Evolutionary conservation across 257 asterid genomes (phyloP), one percentile per base, ranked within the genome.

Genomic region (Rubia yunnanensis): DNA sequence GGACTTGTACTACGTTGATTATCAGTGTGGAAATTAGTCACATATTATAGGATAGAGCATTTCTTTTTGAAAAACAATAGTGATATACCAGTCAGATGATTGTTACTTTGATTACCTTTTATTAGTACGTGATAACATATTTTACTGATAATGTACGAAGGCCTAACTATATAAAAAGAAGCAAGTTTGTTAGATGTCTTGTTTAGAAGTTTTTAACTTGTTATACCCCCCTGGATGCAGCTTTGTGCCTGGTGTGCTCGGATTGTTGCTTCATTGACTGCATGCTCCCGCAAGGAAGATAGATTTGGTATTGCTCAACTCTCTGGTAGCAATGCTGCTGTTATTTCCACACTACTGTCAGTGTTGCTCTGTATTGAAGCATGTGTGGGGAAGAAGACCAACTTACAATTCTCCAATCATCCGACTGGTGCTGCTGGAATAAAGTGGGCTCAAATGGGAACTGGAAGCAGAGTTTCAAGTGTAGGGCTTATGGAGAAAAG

Each of bases 221-320:
- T 17, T 60, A n/a, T 65, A 57, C 18, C 52, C 50, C 72, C 66
- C 74, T 74, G 26, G 73, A 64, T 68, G 84, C 92, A 94, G 97
- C 82, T 84, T 20, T 85, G 85, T 69, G 82, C 82, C 24, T 90
- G 99, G 97, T 83, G 92, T 80, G 94, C 95, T 23, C 84, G 89
- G 24, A 82, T 75, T 60, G 79, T 85, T 41, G 79, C 96, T 71
- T 88, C 95, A 23, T 69, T 94, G 78, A 94, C 97, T 23, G 77
- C 94, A 53, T 76, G 85, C 62, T 94, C 99, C 13, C 96, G 71
- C 55, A 94, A 80, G 79, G 99, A 90, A 85, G 99, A 94, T 74
- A 78, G 84, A 46, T 94, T 79, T 66, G 99, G 99, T 5, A 91
- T 88, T 55, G 97, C 96, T 64, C 99, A 94, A 70, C 87, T 90